Evolutionary conservation across 495 filamentous ascomycete species (phyloP), one percentile per base, ranked within the genome.

Genomic region (Talaromyces stipitatus): DNA sequence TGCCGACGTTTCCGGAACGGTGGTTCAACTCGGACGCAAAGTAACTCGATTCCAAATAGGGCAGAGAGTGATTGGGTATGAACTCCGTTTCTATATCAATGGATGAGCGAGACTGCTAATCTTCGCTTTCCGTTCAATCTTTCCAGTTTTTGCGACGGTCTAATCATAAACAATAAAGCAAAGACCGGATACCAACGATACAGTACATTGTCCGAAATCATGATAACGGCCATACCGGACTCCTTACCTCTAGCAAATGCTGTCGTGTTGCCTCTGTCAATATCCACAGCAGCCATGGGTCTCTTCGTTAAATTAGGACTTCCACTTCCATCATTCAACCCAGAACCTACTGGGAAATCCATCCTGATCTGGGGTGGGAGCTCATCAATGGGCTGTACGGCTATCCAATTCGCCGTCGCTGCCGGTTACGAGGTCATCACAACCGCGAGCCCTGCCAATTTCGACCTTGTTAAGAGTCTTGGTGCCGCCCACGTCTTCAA

Each of bases 311-410:
- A 69, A 11, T 69, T 86, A 0, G 69, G 61, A 9, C 66, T 79
- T 4, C 61, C 66, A 0, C 51, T 60, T 2, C 79, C 76, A 0
- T 61, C 65, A 23, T 57, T 58, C 26, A 18, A 41, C 20, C 64
- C 64, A 0, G 63, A 66, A 2, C 59, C 72, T 0, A 70, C 60
- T 0, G 73, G 68, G 2, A 60, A 80, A 53, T 68, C 65, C 3
- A 41, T 87, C 0, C 62, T 87, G 2, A 67, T 87, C 54, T 88
- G 83, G 78, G 83, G 83, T 29, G 85, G 83, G 28, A 72, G 78
- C 6, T 72, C 73, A 1, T 79, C 77, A 22, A 79, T 86, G 9
- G 85, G 85, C 4, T 68, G 73, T 63, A 77, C 77, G 54, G 82
- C 78, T 0, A 84, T 87, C 56, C 86, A 88, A 61, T 77, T 85